Evolutionary conservation across 2,329 filamentous ascomycete species (phyloP).

Genomic region (Grosmannia clavigera): DNA sequence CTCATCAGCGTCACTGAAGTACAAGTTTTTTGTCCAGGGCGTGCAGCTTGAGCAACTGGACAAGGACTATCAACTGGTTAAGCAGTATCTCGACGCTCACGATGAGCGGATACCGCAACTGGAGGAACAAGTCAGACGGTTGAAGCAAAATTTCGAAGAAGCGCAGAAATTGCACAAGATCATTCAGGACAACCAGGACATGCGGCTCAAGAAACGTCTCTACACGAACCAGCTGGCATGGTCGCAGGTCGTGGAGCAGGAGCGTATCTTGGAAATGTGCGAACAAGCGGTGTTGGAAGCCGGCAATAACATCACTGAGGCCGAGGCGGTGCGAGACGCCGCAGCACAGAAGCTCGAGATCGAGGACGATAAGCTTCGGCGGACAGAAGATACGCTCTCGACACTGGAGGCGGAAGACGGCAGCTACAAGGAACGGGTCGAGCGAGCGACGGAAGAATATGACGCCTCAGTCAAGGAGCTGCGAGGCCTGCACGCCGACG

Average conservation of each 20-base stretch:
- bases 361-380: constrained; percentile 31
- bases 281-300: constrained; percentile 24
- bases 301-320: constrained; percentile 32
- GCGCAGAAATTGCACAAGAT: constrained; percentile 53
- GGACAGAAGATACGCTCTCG: constrained; percentile 26
- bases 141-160: constrained; percentile 46
- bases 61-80: constrained; percentile 76
- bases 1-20: constrained; percentile 73
- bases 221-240: constrained; percentile 64
- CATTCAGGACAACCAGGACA: constrained; percentile 51
- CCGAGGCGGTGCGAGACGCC: constrained; percentile 22
- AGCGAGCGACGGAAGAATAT: constrained; percentile 37
- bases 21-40: constrained; percentile 91
- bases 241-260: constrained; percentile 72
- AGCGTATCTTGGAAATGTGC: constrained; percentile 34
- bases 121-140: constrained; percentile 46
- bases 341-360: constrained; percentile 37
- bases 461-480: constrained; percentile 21
- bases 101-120: constrained; percentile 49
- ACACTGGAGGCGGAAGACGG: constrained; percentile 32
- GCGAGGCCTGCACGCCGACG: constrained; percentile 38
- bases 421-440: constrained; percentile 31
- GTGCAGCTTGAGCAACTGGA: constrained; percentile 89
- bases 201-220: constrained; percentile 48
- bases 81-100: constrained; percentile 64